Evolutionary conservation across 2,329 filamentous ascomycete species (phyloP).

Genomic region (Pyrenochaeta sp.): DNA sequence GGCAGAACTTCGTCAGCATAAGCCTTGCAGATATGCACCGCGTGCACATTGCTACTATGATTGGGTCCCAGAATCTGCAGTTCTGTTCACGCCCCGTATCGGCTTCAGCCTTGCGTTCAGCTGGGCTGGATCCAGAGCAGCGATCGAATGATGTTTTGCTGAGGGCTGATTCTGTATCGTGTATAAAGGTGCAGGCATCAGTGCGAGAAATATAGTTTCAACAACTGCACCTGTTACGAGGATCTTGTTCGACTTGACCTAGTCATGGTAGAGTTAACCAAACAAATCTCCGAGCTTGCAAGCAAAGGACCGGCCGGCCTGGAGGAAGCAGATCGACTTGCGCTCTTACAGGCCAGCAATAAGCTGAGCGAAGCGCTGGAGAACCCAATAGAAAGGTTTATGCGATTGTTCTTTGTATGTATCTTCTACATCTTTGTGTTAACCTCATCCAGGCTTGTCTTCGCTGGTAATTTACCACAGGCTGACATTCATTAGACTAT

Average conservation of each 20-base stretch:
- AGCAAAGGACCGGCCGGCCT: conserved; percentile 11
- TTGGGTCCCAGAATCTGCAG: background rate
- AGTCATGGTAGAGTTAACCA: background rate
- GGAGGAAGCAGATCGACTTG: conserved; percentile 15
- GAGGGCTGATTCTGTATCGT: background rate
- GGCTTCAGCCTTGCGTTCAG: background rate
- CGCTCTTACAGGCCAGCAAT: conserved; percentile 9
- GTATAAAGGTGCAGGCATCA: background rate
- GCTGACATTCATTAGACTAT: conserved; percentile 1
- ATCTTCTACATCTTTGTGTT: background rate
- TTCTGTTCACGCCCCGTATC: no score
- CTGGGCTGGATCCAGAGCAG: background rate
- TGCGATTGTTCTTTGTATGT: conserved; percentile 13
- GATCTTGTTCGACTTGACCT: no score
- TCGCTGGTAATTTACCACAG: background rate
- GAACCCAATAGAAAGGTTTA: conserved; percentile 14
- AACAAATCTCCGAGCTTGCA: conserved; percentile 6
- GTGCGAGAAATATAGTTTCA: no score
- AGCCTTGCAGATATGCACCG: background rate
- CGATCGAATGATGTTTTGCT: no score
- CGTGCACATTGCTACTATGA: background rate
- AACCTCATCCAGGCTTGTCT: background rate
- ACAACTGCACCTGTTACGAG: no score
- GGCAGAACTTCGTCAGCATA: background rate
- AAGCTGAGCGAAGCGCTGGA: conserved; percentile 15